Evolutionary conservation across 75 land plant species (phyloP), one percentile per base, ranked within the genome.

Genomic region (Cryptomeria japonica): DNA sequence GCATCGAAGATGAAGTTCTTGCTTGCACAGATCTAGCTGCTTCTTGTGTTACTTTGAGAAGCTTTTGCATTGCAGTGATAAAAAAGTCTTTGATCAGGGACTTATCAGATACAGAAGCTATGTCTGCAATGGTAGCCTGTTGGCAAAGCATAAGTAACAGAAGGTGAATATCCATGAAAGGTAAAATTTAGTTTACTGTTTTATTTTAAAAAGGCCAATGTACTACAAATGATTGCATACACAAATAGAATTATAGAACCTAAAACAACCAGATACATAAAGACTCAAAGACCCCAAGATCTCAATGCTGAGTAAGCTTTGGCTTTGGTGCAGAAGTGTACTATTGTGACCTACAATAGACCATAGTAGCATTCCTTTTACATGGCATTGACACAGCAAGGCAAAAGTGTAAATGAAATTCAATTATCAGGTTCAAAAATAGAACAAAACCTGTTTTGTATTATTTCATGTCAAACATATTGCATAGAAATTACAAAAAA

Each of bases 61-160:
- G 92, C 89, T 94, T 90, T 75, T 88, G 87, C 93, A 95, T 93
- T 75, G 93, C 93, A 32, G 55, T 88, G 25, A 47, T 88, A 84
- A 98, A 97, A 72, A 94, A 91, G 14, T 89, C 87, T 88, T 93
- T 87, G 28, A 97, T 93, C 0, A 92, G 89, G 47, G 85, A 87
- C 84, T 94, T 91, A 61, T 95, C 93, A 38, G 99, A 89, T 90
- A 98, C 94, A 28, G 96, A 94, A 87, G 99, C 95, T 82, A 97
- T 80, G 51, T 92, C 95, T 61, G 91, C 91, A 87, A 98, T 97
- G n/a, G 94, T 92, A 41, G 93, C 88, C 99, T 97, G 90, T 37
- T 80, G 84, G 78, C 77, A 32, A 3, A 0, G 31, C 16, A 68
- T 42, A 80, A 16, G 61, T 55, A 9, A 70, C 47, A 18, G 73